Evolutionary conservation across 768 basidiomycete species (phyloP).

Genomic region (Pisolithus microcarpus): DNA sequence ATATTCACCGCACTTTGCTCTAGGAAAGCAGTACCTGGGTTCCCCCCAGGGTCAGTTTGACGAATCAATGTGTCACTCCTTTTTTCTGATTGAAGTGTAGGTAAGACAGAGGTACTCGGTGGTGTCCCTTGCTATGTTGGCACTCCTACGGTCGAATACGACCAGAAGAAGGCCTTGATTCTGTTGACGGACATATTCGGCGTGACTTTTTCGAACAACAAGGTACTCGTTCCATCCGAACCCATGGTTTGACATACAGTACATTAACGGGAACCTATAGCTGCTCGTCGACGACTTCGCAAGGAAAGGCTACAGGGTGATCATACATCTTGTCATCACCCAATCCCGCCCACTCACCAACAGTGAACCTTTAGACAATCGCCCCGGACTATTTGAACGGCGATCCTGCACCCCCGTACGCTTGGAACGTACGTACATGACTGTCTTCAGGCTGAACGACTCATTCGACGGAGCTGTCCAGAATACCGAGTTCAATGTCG

Average conservation of each 20-base stretch:
- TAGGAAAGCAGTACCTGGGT: too few relatives aligned
- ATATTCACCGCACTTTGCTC: too few relatives aligned
- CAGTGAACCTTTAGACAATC: conserved; percentile 8
- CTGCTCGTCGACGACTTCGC: conserved; percentile 40
- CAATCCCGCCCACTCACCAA: not conserved
- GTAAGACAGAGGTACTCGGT: not conserved
- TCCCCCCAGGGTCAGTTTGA: too few relatives aligned
- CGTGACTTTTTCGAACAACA: conserved; percentile 13
- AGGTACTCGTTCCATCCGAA: conserved; percentile 1
- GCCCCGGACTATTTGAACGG: conserved; percentile 23
- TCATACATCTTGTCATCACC: not conserved
- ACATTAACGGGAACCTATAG: conserved; percentile 16
- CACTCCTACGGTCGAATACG: not conserved
- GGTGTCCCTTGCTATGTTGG: not conserved
- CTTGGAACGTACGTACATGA: conserved; percentile 3
- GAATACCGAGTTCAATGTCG: conserved; percentile 14
- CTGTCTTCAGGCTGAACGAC: not conserved
- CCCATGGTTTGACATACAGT: not conserved
- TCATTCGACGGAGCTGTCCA: not conserved
- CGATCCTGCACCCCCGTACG: conserved; percentile 19
- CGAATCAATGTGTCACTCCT: too few relatives aligned
- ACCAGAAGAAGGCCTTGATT: not conserved
- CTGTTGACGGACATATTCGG: conserved; percentile 1
- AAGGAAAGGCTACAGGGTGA: conserved; percentile 32
- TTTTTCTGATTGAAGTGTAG: not conserved